These are phyloP conservation scores for Warburgia ugandensis DNA, from an alignment of 164 flowering plant genomes.

Conservation along the genomic window DNA sequence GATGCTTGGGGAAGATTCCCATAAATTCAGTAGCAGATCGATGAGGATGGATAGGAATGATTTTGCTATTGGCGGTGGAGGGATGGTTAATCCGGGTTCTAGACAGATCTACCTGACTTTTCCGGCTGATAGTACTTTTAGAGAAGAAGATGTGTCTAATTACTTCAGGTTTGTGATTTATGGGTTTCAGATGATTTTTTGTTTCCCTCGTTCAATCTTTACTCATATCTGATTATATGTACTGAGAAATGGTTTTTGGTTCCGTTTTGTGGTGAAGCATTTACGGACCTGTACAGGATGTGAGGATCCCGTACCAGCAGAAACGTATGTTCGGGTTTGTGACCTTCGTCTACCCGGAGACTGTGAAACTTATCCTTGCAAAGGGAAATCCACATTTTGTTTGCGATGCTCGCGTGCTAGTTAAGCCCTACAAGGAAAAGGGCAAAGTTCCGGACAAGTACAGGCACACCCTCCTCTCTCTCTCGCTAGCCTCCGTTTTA, in stretches of 20 bases:
- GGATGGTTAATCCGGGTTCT: conserved; percentile 43
- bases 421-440: conserved; percentile 98
- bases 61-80: conserved; percentile 38
- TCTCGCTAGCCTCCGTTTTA: background rate
- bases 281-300: conserved; percentile 97
- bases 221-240: background rate
- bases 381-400: conserved; percentile 98
- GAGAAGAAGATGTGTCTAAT: conserved; percentile 91
- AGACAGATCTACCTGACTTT: conserved; percentile 84
- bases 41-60: conserved; percentile 42
- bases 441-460: conserved; percentile 89
- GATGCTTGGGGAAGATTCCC: conserved; percentile 56
- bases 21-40: conserved; percentile 35
- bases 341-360: conserved; percentile 79
- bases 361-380: conserved; percentile 84
- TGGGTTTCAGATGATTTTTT: background rate
- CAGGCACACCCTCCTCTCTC: conserved; percentile 10
- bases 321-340: conserved; percentile 98
- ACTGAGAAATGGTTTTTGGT: background rate
- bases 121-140: conserved; percentile 94
- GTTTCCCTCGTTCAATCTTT: background rate
- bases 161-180: conserved; percentile 61
- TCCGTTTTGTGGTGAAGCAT: conserved; percentile 39
- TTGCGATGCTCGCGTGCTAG: conserved; percentile 94
- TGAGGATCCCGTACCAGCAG: conserved; percentile 97